Evolutionary conservation across 2,329 filamentous ascomycete genomes (phyloP).

Genomic region (Geosmithia morbida): DNA sequence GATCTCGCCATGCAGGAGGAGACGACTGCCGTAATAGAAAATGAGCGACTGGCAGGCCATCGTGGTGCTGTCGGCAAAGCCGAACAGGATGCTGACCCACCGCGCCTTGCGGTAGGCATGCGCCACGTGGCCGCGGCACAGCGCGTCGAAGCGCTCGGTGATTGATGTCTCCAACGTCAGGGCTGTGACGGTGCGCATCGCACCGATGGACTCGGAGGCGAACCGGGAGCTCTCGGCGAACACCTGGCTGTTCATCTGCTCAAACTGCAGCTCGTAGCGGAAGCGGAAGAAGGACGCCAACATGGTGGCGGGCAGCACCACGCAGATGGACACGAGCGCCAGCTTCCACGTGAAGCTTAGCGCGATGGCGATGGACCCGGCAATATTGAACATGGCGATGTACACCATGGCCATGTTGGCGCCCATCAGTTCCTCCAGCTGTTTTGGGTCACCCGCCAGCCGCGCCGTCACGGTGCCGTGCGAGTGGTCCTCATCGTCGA

Average conservation of each 20-base stretch:
- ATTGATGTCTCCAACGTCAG: conserved; percentile 58
- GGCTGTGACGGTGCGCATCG: conserved; percentile 57
- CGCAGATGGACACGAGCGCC: conserved; percentile 49
- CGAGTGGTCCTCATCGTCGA: conserved; percentile 44
- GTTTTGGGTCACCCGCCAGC: conserved; percentile 39
- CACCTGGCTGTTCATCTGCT: conserved; percentile 51
- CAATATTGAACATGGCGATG: conserved; percentile 49
- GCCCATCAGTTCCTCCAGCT: conserved; percentile 48
- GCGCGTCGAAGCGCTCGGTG: conserved; percentile 39
- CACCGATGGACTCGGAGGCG: conserved; percentile 58
- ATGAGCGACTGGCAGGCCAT: conserved; percentile 48
- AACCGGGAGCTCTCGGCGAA: conserved; percentile 62
- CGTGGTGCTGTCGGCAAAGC: conserved; percentile 52
- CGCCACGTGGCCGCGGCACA: conserved; percentile 44
- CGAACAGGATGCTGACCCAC: conserved; percentile 50
- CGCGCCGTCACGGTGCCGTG: conserved; percentile 44
- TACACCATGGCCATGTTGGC: conserved; percentile 48
- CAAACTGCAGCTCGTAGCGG: conserved; percentile 50
- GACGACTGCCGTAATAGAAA: conserved; percentile 52
- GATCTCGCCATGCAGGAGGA: conserved; percentile 38
- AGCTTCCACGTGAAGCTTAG: conserved; percentile 69
- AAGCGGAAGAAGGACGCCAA: conserved; percentile 34
- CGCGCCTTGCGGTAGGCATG: conserved; percentile 46
- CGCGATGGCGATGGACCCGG: conserved; percentile 50
- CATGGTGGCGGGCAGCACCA: conserved; percentile 37